Evolutionary conservation across 306 rosid genomes (phyloP).

Genomic region (Dalbergia cochinchinensis): DNA sequence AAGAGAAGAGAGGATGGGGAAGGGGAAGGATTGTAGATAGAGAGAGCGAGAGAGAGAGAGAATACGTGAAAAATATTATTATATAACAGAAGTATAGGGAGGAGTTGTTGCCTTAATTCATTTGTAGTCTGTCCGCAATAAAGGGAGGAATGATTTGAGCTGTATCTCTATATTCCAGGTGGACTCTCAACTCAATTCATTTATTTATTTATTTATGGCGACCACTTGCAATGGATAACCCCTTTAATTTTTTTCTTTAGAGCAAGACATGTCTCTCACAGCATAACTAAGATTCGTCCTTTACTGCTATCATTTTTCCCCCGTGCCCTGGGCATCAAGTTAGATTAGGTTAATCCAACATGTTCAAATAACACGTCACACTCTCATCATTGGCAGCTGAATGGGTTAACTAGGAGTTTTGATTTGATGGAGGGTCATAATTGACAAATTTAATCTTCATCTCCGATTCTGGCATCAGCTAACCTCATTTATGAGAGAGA

Average conservation of each 20-base stretch:
- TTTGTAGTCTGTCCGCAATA: conserved; percentile 61
- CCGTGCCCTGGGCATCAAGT: not conserved
- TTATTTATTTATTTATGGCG: conserved; percentile 50
- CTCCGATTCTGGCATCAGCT: too few relatives aligned
- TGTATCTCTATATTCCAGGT: conserved; percentile 58
- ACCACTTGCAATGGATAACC: conserved; percentile 53
- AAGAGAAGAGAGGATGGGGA: conserved; percentile 43
- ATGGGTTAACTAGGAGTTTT: not conserved
- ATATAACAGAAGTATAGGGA: conserved; percentile 45
- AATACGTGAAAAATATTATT: conserved; percentile 33
- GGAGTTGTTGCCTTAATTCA: conserved; percentile 66
- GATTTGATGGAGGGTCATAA: not conserved
- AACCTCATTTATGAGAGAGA: too few relatives aligned
- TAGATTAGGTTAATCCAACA: not conserved
- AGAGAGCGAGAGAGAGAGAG: conserved; percentile 25
- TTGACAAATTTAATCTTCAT: not conserved
- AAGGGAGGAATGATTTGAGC: conserved; percentile 62
- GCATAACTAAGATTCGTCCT: conserved; percentile 5
- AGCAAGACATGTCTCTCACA: conserved; percentile 15
- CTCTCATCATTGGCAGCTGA: not conserved
- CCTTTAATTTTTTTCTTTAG: not conserved
- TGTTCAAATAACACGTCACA: not conserved
- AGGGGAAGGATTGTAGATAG: conserved; percentile 64
- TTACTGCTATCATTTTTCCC: not conserved
- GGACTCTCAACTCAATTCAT: conserved; percentile 32